Conservation (phyloP, 257 asterid species). For the Linderniella brevidens region DNA sequence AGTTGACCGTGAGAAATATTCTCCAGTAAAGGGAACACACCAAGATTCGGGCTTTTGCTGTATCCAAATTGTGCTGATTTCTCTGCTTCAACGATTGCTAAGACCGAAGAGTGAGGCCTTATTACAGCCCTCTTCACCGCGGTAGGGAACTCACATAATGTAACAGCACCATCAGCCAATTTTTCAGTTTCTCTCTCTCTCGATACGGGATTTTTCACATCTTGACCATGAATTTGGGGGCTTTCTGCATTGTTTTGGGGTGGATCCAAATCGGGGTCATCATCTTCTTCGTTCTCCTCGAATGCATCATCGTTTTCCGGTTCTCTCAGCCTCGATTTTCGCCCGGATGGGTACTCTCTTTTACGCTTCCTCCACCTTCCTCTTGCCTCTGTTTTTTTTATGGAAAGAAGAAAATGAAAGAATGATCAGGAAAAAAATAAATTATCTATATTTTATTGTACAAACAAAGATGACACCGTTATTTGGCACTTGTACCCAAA, state of each 20-base stretch:
- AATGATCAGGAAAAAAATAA: not conserved
- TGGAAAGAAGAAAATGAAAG: not conserved
- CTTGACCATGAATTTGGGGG: conserved; percentile 19
- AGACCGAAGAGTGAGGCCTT: conserved; percentile 74
- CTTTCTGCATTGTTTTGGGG: conserved; percentile 30
- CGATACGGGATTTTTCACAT: conserved; percentile 19
- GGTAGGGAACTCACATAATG: conserved; percentile 51
- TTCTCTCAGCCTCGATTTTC: conserved; percentile 46
- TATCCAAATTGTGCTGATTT: conserved; percentile 45
- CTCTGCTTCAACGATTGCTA: conserved; percentile 45
- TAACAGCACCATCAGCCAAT: conserved; percentile 33
- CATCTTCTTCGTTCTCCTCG: conserved; percentile 82
- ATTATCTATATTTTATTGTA: not conserved
- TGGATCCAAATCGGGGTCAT: conserved; percentile 48
- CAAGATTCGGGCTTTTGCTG: conserved; percentile 34
- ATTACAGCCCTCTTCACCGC: conserved; percentile 47
- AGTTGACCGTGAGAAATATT: conserved; percentile 87
- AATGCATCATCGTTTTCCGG: conserved; percentile 48
- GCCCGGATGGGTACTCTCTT: conserved; percentile 42
- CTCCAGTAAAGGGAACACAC: conserved; percentile 39
- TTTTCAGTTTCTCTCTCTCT: conserved; percentile 43
- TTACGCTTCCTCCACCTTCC: conserved; percentile 92
- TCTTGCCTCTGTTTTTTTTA: conserved; percentile 39
- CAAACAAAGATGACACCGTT: too few relatives aligned
- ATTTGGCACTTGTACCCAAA: not conserved